A percentile compares a stretch with the other conserved stretches of the same genome.
Evolutionary conservation across 208 protist genomes (phyloP).

Genomic region (Porcisia deanei): DNA sequence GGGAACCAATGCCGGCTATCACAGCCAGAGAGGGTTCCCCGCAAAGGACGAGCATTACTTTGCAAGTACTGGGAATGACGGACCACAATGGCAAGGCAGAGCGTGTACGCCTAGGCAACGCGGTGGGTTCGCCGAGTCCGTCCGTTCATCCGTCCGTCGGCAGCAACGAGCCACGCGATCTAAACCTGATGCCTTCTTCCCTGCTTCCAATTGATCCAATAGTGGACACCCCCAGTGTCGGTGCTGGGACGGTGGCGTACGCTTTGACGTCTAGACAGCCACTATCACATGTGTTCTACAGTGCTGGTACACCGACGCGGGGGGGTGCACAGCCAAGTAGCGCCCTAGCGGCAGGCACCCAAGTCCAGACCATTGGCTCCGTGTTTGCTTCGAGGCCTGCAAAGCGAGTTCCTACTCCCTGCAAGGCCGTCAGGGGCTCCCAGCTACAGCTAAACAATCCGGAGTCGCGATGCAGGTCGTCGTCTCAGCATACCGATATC

Average conservation of each 20-base stretch:
- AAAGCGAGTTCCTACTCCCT: constrained; percentile 1
- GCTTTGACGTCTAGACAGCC: constrained; percentile 4
- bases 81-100: constrained; percentile 25
- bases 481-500: background rate
- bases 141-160: background rate
- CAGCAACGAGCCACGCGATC: background rate
- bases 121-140: constrained; percentile 10
- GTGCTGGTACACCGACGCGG: background rate
- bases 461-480: background rate
- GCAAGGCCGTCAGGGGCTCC: background rate
- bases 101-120: constrained; percentile 7
- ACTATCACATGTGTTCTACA: background rate
- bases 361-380: background rate
- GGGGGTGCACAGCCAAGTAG: background rate
- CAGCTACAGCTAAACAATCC: too few relatives aligned
- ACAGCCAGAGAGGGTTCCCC: background rate
- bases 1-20: background rate
- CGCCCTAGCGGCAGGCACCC: background rate
- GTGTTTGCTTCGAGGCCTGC: background rate
- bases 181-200: background rate
- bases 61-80: constrained; percentile 12
- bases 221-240: background rate
- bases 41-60: background rate
- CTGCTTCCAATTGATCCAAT: background rate
- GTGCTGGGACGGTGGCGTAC: constrained; percentile 1